Conservation (phyloP, 2,329 filamentous ascomycete species). For the Fusarium hainanense region DNA sequence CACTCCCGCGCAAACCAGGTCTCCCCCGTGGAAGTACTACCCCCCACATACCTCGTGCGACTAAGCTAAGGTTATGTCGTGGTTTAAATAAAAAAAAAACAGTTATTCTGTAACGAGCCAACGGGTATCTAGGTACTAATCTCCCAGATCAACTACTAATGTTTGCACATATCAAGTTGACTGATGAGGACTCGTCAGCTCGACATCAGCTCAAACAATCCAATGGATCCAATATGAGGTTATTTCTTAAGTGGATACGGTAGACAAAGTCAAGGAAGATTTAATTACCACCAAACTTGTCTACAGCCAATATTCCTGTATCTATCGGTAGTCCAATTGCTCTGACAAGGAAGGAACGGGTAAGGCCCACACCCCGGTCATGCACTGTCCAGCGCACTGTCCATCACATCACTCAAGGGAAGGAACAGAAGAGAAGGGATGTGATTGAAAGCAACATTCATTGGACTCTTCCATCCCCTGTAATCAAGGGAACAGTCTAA, state of each 20-base stretch:
- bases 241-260: constrained; percentile 6
- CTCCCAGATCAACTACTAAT: not conserved
- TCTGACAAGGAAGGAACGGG: constrained; percentile 21
- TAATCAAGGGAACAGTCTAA: constrained; percentile 24
- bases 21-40: constrained; percentile 17
- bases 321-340: constrained; percentile 18
- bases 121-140: not conserved
- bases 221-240: not conserved
- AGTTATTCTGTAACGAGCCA: not conserved
- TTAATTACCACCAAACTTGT: constrained; percentile 11
- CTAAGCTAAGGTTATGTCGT: constrained; percentile 30
- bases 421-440: not conserved
- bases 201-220: not conserved
- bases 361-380: constrained; percentile 29
- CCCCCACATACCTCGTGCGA: constrained; percentile 28
- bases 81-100: not conserved
- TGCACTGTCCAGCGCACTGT: constrained; percentile 31
- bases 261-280: not conserved
- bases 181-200: not conserved
- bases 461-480: constrained; percentile 12
- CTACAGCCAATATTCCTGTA: constrained; percentile 17
- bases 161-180: not conserved
- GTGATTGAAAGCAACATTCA: constrained; percentile 1
- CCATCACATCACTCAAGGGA: constrained; percentile 9
- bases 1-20: constrained; percentile 37